Evolutionary conservation across 225 moss, liverwort and hornwort genomes (phyloP).

Genomic region (Lunularia cruciata): DNA sequence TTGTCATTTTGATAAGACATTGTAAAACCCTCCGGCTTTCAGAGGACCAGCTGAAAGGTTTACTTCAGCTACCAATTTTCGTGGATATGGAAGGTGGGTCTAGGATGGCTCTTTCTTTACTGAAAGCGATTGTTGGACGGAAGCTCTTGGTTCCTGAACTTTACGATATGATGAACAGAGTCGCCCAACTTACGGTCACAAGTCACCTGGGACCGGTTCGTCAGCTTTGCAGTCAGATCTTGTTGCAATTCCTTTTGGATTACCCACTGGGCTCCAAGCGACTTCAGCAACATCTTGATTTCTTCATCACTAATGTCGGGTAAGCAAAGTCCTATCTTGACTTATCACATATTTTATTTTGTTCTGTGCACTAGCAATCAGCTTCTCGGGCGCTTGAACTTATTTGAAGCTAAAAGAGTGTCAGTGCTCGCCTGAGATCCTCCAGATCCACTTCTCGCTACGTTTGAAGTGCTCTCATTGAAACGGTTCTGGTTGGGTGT

Average conservation of each 20-base stretch:
- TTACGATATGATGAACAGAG: conserved; percentile 90
- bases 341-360: no score
- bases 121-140: conserved; percentile 86
- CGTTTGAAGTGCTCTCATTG: no score
- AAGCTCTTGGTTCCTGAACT: conserved; percentile 91
- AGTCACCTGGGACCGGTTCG: conserved; percentile 70
- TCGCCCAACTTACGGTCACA: conserved; percentile 79
- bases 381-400: no score
- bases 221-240: conserved; percentile 78
- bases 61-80: conserved; percentile 86
- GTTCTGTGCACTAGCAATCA: no score
- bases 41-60: conserved; percentile 69
- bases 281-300: conserved; percentile 88
- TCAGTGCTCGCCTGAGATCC: no score
- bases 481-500: no score
- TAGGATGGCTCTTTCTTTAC: conserved; percentile 68
- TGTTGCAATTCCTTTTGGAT: conserved; percentile 89
- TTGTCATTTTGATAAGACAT: conserved; percentile 74
- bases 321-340: no score
- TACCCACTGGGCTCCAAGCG: conserved; percentile 84
- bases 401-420: no score
- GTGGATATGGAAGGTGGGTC: conserved; percentile 75
- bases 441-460: no score
- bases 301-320: conserved; percentile 81
- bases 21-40: conserved; percentile 70